phyloP scores from a whole-genome alignment of 176 grass and related monocot species.

The Elaeis guineensis region DNA sequence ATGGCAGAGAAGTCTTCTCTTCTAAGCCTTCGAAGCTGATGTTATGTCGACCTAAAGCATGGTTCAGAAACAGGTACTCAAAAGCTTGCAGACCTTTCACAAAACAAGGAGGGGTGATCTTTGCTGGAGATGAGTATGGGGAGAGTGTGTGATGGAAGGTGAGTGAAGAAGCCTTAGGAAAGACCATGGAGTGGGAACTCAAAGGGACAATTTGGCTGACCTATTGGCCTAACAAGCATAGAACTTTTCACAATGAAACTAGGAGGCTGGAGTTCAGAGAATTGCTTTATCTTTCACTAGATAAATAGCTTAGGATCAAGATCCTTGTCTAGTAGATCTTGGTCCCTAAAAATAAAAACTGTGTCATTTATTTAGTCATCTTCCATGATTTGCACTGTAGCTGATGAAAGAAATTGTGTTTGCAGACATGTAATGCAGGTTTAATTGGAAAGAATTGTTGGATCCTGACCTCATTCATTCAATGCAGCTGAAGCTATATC shows the following conservation, averaged over 20 bases:
- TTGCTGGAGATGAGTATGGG: constrained; percentile 76
- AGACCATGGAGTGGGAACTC: constrained; percentile 74
- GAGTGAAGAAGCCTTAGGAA: constrained; percentile 30
- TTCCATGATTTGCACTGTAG: too few relatives aligned
- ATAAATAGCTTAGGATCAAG: constrained; percentile 21
- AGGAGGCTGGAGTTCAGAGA: constrained; percentile 67
- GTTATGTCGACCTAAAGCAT: constrained; percentile 52
- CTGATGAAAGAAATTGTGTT: too few relatives aligned
- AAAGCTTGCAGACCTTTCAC: constrained; percentile 64
- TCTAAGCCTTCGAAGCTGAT: constrained; percentile 67
- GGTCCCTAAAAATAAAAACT: background rate
- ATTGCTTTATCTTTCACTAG: constrained; percentile 44
- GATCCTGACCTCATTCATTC: too few relatives aligned
- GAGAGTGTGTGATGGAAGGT: constrained; percentile 87
- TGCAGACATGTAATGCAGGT: too few relatives aligned
- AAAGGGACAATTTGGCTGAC: constrained; percentile 72
- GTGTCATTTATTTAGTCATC: too few relatives aligned
- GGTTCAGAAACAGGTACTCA: constrained; percentile 76
- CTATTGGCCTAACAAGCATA: constrained; percentile 95
- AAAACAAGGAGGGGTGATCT: constrained; percentile 67
- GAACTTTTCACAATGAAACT: constrained; percentile 62
- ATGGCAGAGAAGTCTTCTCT: constrained; percentile 68
- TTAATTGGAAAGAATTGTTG: too few relatives aligned
- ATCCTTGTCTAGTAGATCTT: background rate
- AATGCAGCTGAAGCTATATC: too few relatives aligned